phyloP scores from a whole-genome alignment of 179 eudicot genomes.

The Nepenthes alata region DNA sequence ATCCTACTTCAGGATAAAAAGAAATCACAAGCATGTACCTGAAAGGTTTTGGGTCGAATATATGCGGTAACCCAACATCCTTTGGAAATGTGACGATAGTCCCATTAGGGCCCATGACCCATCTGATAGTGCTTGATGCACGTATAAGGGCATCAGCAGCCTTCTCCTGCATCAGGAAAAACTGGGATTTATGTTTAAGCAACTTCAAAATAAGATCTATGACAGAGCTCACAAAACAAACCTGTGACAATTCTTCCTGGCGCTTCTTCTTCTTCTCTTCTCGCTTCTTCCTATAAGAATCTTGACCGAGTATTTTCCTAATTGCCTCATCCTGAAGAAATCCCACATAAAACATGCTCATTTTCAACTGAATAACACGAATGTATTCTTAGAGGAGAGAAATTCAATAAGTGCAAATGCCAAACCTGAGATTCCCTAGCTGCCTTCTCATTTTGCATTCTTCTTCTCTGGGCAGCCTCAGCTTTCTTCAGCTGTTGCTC shows the following conservation, averaged over 20 bases:
- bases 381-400: background rate
- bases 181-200: background rate
- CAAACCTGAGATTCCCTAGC: conserved; percentile 82
- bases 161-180: conserved; percentile 46
- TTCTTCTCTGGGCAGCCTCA: conserved; percentile 90
- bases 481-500: conserved; percentile 88
- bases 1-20: background rate
- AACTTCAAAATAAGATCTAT: background rate
- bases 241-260: conserved; percentile 77
- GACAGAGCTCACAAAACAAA: conserved; percentile 7
- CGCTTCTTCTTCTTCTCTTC: conserved; percentile 87
- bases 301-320: conserved; percentile 92
- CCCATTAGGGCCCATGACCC: conserved; percentile 67
- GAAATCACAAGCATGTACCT: conserved; percentile 25
- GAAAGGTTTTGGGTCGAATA: conserved; percentile 51
- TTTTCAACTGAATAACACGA: background rate
- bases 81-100: conserved; percentile 67
- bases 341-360: background rate
- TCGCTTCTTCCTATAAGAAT: conserved; percentile 81
- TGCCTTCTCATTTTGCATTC: conserved; percentile 82
- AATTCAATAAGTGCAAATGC: background rate
- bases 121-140: conserved; percentile 56
- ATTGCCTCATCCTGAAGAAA: conserved; percentile 87
- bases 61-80: conserved; percentile 67
- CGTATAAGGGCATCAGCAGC: conserved; percentile 58